Evolutionary conservation across 108 stramenopile species (phyloP), one percentile per base, ranked within the genome.

Genomic region (Cyclotella sp.): DNA sequence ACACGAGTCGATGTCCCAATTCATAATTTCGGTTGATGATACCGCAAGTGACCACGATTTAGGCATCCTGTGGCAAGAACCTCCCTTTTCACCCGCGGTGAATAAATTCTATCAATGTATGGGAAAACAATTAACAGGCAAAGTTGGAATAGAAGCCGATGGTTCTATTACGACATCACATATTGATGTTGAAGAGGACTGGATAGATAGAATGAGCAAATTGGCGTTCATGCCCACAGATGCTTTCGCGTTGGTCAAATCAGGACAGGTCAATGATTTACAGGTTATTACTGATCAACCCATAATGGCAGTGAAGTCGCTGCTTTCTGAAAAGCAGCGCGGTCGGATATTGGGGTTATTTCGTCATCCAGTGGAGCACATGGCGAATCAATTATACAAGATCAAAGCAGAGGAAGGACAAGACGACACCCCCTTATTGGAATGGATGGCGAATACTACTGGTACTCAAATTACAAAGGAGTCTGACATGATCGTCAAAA

Each of bases 301-400:
- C 1, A 19, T 26, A 0, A 14, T 19, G 19, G 63, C 63, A 45
- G 42, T 45, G 14, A 43, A 45, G 21, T 61, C 34, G n/a, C 34
- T 39, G 29, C 60, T 61, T 2, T 61, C 60, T 15, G 63, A 66
- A n/a, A 63, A 77, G 0, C 55, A 80, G 41, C 53, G 82, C 44
- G 85, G 70, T 18, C 26, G 81, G 68, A 47, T 83, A 24, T 75
- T 86, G 58, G 67, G 81, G 1, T 44, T 86, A n/a, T 70, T 86
- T 44, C 72, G 81, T 12, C 67, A 86, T 66, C 85, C 85, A 28
- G 81, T 86, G 12, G 81, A 86, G 30, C 75, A 77, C n/a, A 68
- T 73, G 30, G 63, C 68, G n/a, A 47, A 39, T 27, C 75, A 43
- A 44, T 85, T 85, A 39, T 83, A 42, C 28, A 73, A 82, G 52